Evolutionary conservation across 2,329 filamentous ascomycete genomes (phyloP).

Genomic region (Ceratocystis diversiconidia): DNA sequence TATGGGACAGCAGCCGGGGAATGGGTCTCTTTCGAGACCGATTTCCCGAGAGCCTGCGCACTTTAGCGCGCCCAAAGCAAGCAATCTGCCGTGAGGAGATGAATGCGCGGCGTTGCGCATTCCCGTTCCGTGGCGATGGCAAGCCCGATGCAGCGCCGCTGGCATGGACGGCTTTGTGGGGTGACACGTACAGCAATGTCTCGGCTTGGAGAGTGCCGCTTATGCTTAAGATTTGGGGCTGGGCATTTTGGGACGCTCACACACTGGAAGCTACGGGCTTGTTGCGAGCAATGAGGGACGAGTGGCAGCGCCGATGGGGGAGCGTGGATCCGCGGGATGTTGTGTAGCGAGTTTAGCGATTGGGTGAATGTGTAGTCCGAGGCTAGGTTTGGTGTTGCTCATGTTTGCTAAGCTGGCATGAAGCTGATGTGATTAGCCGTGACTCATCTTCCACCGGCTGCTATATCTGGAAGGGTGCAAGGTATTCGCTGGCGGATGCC

Average conservation of each 20-base stretch:
- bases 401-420: background rate
- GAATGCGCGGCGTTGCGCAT: background rate
- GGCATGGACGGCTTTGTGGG: constrained; percentile 15
- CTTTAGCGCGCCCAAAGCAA: background rate
- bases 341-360: background rate
- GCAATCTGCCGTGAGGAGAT: background rate
- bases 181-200: constrained; percentile 15
- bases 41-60: constrained; percentile 1
- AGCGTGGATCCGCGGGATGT: constrained; percentile 12
- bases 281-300: constrained; percentile 3
- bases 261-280: constrained; percentile 6
- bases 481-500: background rate
- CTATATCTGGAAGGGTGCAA: background rate
- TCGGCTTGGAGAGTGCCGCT: constrained; percentile 13
- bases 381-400: background rate
- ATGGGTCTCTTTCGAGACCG: background rate
- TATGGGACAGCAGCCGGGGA: background rate
- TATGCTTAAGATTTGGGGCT: constrained; percentile 16
- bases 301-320: constrained; percentile 15
- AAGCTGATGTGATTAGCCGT: too few relatives aligned
- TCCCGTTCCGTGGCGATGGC: constrained; percentile 14
- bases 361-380: background rate
- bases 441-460: background rate
- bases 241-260: constrained; percentile 16
- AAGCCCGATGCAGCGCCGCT: constrained; percentile 5